Evolutionary conservation across 2,329 filamentous ascomycete genomes (phyloP), one percentile per base, ranked within the genome.

Genomic region (Ceratocystis cacaofunesta): DNA sequence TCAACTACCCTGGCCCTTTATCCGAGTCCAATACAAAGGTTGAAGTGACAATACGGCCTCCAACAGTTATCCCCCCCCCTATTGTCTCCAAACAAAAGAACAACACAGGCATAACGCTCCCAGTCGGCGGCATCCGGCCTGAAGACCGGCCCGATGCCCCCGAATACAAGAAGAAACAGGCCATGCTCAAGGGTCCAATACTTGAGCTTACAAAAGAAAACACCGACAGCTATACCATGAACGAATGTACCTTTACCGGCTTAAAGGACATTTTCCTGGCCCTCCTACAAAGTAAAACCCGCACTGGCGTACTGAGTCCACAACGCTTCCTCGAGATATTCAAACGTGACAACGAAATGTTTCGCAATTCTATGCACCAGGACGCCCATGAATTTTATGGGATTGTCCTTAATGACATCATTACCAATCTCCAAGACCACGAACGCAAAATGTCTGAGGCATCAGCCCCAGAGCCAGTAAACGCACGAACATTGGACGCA

Each of bases 321-420:
- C 87, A 92, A 71, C 87, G 92, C 68, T 96, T 99, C 69, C 80
- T 99, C 44, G 92, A 99, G 72, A 92, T 96, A 30, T 85, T 99
- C 72, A 90, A 92, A 72, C 85, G 89, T 68, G 90, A 97, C 71
- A 95, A 99, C 73, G 94, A 99, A 74, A 92, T 96, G 87, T 99
- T 99, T 72, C 86, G 91, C 67, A 92, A 91, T 48, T 89, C 92
- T 3, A 96, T 96, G 89, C 94, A 99, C 74, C 94, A 99, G 74
- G 94, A 99, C 73, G 94, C 94, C 1, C 94, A 99, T 74, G 94
- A 99, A 73, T 99, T 99, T 70, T 84, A 97, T 70, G 95, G 95
- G 67, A 78, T 97, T 41, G 81, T 99, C 1, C 79, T 99, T n/a
- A 99, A 99, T 74, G 89, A 96, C 73, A 89, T 99, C 43, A 92